Percentiles rank a stretch among this genome's conserved stretches.
Conservation (phyloP, 1,139 yeast genomes). For the Yamadazyma aaseri region DNA sequence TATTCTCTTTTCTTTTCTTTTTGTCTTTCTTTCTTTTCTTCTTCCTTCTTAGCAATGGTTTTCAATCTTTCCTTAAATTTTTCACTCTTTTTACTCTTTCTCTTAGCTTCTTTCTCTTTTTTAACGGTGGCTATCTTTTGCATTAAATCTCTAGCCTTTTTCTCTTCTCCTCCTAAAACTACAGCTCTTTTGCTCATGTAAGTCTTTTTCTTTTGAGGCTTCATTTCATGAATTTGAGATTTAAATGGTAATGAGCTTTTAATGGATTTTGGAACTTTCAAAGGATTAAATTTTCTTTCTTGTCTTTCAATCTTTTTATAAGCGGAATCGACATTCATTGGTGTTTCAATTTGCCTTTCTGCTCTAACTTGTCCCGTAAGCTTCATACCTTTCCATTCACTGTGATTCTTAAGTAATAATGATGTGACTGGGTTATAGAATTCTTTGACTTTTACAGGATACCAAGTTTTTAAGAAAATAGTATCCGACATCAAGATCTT, state of each 20-base stretch:
- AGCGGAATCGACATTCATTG: constrained; percentile 64
- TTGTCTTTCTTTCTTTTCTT: constrained; percentile 69
- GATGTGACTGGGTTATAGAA: constrained; percentile 97
- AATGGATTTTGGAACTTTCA: constrained; percentile 78
- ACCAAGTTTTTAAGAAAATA: constrained; percentile 92
- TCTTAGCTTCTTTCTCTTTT: constrained; percentile 82
- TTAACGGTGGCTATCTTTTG: constrained; percentile 83
- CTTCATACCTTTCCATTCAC: constrained; percentile 95
- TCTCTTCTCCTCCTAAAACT: constrained; percentile 87
- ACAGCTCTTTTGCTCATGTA: constrained; percentile 93
- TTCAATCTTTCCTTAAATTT: constrained; percentile 75
- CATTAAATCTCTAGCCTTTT: constrained; percentile 87
- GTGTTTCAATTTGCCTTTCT: constrained; percentile 64
- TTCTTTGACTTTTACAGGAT: constrained; percentile 85
- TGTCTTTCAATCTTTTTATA: constrained; percentile 79
- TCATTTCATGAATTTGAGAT: constrained; percentile 85
- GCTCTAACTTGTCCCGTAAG: constrained; percentile 92
- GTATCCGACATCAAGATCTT: constrained; percentile 88
- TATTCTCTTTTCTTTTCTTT: constrained; percentile 84
- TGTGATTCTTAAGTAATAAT: constrained; percentile 67
- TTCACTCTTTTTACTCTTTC: constrained; percentile 69
- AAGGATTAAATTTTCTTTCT: constrained; percentile 84
- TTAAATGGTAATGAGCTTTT: constrained; percentile 83
- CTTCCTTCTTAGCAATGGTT: constrained; percentile 73
- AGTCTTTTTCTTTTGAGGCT: constrained; percentile 80